Base-by-base conservation (phyloP, 176 grass and related monocot species). In the Themeda triandra region DNA sequence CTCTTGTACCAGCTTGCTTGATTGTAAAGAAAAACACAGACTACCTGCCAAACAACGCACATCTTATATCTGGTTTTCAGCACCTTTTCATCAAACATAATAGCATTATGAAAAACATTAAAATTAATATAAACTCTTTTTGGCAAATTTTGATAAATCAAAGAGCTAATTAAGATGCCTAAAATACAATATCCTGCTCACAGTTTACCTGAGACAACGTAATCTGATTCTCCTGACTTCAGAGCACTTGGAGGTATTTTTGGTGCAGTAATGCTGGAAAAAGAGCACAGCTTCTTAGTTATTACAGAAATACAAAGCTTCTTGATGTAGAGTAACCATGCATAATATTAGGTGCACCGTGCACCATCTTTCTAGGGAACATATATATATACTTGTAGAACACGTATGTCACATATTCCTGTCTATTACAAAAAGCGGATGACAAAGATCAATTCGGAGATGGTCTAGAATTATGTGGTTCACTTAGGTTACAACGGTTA, bases 241-340 rank as follows among this genome's bases (percentile, higher is more conserved):
- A 99, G 88, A 86, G 96, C 86, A 83, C 86, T 94, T 81, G 40
- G 59, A 79, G 88, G 77, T 87, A 99, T 94, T 92, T 92, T 86
- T 72, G 93, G 96, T 23, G 92, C 88, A 84, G 96, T 99, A 8
- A 99, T 91, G n/a, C 96, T 99, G 83, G 39, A 46, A 69, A 87
- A 66, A 83, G 4, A 86, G 51, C 45, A 54, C 4, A 60, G 19
- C 31, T 31, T 6, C 19, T 75, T 63, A 84, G 31, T 40, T 84
- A 17, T 87, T 87, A 79, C 66, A 69, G 10, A 0, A 87, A 83
- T 14, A 74, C 13, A 32, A 54, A 76, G 29, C 10, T 72, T 82
- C 8, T 82, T 54, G 10, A 39, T 21, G 27, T 25, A 71, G 19
- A 59, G 49, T 53, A 71, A 77, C 13, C 23, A n/a, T 40, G 51